Evolutionary conservation across 768 basidiomycete species (phyloP).

Genomic region (Leccinum pellstonianum): DNA sequence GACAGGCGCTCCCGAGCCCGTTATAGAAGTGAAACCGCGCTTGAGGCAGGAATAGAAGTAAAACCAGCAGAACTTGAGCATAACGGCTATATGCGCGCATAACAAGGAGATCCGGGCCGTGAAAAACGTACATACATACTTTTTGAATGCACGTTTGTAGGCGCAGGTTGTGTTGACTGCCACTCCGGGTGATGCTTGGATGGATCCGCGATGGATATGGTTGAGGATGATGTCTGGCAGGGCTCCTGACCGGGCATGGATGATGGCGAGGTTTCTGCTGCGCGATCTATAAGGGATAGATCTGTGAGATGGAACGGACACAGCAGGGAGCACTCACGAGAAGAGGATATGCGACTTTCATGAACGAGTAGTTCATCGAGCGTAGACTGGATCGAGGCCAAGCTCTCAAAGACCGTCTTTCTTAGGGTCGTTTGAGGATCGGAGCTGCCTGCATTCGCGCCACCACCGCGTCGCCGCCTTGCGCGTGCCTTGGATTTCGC

Average conservation of each 20-base stretch:
- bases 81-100: not conserved
- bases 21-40: not conserved
- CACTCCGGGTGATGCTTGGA: not conserved
- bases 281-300: not conserved
- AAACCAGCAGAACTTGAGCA: no score
- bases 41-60: no score
- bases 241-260: not conserved
- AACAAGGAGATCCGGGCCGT: not conserved
- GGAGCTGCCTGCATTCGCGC: not conserved
- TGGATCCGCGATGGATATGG: not conserved
- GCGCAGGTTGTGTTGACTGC: not conserved
- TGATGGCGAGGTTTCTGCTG: not conserved
- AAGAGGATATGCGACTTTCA: not conserved
- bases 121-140: slow-evolving; percentile 1
- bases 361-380: slow-evolving; percentile 21
- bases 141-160: not conserved
- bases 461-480: not conserved
- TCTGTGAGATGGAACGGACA: not conserved
- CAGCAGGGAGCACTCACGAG: slow-evolving; percentile 11
- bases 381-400: slow-evolving; percentile 22
- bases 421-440: not conserved
- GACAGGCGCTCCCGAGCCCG: not conserved
- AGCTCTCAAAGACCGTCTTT: slow-evolving; percentile 11
- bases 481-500: not conserved
- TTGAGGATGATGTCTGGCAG: not conserved